Conservation (phyloP, 2,329 filamentous ascomycete genomes). For the Diplodia mutila region DNA sequence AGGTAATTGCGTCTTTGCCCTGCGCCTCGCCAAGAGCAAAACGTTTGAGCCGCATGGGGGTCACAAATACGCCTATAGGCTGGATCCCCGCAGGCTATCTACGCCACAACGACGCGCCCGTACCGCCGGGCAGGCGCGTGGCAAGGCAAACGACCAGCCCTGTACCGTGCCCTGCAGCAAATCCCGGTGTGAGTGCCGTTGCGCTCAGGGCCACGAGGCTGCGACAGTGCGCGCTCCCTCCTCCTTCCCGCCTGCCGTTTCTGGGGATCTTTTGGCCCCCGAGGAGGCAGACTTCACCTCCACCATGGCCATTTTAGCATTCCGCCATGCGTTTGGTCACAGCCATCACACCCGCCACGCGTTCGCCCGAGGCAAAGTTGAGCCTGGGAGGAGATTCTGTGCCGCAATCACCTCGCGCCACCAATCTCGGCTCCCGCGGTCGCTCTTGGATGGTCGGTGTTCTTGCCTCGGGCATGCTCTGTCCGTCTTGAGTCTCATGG, state of each 20-base stretch:
- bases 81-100: background rate
- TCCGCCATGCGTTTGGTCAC: background rate
- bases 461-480: background rate
- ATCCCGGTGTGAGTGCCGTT: background rate
- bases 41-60: background rate
- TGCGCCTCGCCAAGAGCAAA: background rate
- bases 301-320: background rate
- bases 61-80: background rate
- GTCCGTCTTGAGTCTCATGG: background rate
- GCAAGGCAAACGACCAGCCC: conserved; percentile 10
- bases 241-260: conserved; percentile 1
- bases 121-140: conserved; percentile 14
- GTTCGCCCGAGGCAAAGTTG: background rate
- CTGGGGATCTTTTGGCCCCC: background rate
- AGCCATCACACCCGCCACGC: background rate
- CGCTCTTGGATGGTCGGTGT: background rate
- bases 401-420: background rate
- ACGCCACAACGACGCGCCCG: conserved; percentile 11
- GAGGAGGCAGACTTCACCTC: conserved; percentile 11
- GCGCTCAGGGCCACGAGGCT: background rate
- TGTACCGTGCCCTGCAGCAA: background rate
- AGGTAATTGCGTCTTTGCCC: background rate
- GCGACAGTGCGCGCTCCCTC: background rate
- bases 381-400: background rate
- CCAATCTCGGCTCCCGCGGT: background rate